Percentiles rank a stretch among this genome's conserved stretches.
Conservation (phyloP, 2,329 filamentous ascomycete species). For the Parafenestella ontariensis region DNA sequence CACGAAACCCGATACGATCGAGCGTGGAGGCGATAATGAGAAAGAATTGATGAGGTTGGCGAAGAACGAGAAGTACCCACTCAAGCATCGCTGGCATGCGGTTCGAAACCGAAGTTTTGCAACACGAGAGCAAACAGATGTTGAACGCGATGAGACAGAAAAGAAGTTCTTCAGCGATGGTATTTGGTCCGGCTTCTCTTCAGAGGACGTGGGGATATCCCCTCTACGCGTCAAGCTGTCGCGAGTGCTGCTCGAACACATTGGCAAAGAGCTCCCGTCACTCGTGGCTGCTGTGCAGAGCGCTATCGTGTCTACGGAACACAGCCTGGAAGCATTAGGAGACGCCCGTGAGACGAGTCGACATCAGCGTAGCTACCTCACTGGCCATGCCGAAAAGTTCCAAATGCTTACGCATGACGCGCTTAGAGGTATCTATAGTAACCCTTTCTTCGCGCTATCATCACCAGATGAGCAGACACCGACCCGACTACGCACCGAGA, state of each 20-base stretch:
- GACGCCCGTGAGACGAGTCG: conserved; percentile 21
- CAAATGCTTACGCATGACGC: conserved; percentile 29
- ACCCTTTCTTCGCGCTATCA: conserved; percentile 29
- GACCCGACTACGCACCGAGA: conserved; percentile 42
- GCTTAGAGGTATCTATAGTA: conserved; percentile 27
- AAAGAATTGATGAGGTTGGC: conserved; percentile 34
- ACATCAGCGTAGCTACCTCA: conserved; percentile 33
- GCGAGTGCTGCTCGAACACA: conserved; percentile 41
- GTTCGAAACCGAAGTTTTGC: conserved; percentile 44
- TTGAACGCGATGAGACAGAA: conserved; percentile 36
- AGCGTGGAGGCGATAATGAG: conserved; percentile 31
- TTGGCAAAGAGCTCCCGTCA: conserved; percentile 35
- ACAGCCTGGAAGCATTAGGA: conserved; percentile 25
- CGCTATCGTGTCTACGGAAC: conserved; percentile 18
- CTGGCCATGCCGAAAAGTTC: conserved; percentile 25
- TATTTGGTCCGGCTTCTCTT: conserved; percentile 23
- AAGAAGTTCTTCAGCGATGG: conserved; percentile 29
- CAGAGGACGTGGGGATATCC: conserved; percentile 37
- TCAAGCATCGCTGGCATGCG: conserved; percentile 49
- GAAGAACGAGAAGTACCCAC: conserved; percentile 38
- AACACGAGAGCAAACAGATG: conserved; percentile 18
- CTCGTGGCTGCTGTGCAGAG: conserved; percentile 25
- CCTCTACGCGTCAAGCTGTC: conserved; percentile 37
- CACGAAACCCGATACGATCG: conserved; percentile 52
- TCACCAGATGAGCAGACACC: conserved; percentile 7